Evolutionary conservation across 2,329 filamentous ascomycete species (phyloP).

Genomic region (Hymenotorrendiella dingleyae): DNA sequence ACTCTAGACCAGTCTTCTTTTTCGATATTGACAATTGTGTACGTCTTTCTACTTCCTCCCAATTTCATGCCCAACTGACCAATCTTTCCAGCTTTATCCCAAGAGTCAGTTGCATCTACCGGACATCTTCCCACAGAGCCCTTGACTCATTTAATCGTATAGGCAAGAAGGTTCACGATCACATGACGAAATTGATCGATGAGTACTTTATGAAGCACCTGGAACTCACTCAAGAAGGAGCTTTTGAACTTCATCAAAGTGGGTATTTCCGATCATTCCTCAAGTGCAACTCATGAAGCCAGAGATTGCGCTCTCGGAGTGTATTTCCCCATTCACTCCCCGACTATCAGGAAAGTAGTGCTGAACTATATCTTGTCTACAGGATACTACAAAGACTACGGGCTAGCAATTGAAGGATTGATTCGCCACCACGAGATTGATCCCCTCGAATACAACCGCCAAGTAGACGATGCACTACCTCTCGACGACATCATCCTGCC

Average conservation of each 20-base stretch:
- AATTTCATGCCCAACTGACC: neutral
- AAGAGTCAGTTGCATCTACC: conserved; percentile 55
- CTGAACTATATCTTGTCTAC: no score
- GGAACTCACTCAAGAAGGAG: conserved; percentile 67
- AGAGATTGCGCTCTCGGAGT: no score
- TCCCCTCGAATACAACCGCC: conserved; percentile 85
- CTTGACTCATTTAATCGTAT: conserved; percentile 1
- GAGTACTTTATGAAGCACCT: conserved; percentile 56
- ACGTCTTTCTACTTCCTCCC: conserved; percentile 29
- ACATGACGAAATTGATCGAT: conserved; percentile 79
- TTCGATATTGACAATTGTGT: conserved; percentile 98
- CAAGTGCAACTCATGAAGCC: no score
- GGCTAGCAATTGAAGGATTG: conserved; percentile 92
- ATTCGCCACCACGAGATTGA: conserved; percentile 94
- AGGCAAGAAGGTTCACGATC: conserved; percentile 76
- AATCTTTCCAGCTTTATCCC: conserved; percentile 60
- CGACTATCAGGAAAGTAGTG: no score
- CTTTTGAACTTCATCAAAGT: conserved; percentile 75
- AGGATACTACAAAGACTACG: conserved; percentile 95
- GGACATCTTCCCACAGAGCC: neutral
- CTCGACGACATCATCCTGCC: conserved; percentile 79
- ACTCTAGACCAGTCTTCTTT: conserved; percentile 50
- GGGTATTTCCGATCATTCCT: no score
- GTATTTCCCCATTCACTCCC: no score
- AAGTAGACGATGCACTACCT: conserved; percentile 92